phyloP scores from a whole-genome alignment of 1,139 yeast genomes.

The Sugiyamaella paludigena region DNA sequence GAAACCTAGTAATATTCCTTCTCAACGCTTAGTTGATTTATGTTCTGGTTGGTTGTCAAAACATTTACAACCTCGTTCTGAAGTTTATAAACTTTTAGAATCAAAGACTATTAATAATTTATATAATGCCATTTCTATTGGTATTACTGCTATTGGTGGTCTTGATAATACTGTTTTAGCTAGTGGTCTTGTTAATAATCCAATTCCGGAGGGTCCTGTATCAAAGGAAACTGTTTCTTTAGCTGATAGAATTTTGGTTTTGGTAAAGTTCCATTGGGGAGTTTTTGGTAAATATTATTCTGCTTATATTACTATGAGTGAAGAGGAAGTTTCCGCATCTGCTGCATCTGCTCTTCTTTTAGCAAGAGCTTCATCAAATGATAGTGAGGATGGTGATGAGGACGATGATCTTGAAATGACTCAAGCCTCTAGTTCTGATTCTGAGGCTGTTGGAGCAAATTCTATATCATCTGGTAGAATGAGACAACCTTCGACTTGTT shows the following conservation, averaged over 20 bases:
- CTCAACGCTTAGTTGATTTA: conserved; percentile 49
- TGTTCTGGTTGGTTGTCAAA: conserved; percentile 77
- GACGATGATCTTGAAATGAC: conserved; percentile 8
- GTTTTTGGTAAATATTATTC: conserved; percentile 53
- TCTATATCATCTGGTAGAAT: conserved; percentile 11
- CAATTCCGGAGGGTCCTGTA: conserved; percentile 28
- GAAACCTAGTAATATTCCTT: conserved; percentile 17
- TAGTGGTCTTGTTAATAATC: conserved; percentile 14
- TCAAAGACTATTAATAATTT: conserved; percentile 36
- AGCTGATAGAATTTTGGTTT: conserved; percentile 52
- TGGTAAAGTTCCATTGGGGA: conserved; percentile 69
- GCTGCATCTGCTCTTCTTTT: not conserved
- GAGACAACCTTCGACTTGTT: conserved; percentile 21
- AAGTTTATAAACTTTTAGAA: conserved; percentile 76
- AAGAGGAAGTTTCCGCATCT: conserved; percentile 11
- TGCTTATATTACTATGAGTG: conserved; percentile 22
- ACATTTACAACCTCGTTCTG: conserved; percentile 82
- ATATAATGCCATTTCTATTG: conserved; percentile 21
- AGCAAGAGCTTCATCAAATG: not conserved
- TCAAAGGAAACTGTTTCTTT: conserved; percentile 49
- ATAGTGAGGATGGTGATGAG: conserved; percentile 1
- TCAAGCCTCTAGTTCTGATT: not conserved
- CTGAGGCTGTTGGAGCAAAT: conserved; percentile 5
- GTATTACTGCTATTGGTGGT: conserved; percentile 22
- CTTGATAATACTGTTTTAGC: conserved; percentile 22